phyloP scores from a whole-genome alignment of 2,329 filamentous ascomycete genomes.

The Bimuria novae-zelandiae region DNA sequence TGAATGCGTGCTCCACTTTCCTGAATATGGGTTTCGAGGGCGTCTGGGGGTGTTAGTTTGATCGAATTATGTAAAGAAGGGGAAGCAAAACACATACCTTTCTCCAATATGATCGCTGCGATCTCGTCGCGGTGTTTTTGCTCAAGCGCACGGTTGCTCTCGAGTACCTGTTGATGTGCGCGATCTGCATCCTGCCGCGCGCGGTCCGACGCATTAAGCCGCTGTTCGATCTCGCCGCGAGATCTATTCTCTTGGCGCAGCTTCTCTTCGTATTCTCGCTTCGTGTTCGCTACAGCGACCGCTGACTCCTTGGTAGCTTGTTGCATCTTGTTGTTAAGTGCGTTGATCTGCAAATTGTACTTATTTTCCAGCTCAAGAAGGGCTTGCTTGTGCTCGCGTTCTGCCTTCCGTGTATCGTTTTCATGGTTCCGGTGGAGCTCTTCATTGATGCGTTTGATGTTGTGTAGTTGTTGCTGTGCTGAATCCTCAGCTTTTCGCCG shows the following conservation, averaged over 20 bases:
- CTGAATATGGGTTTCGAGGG: constrained; percentile 30
- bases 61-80: background rate
- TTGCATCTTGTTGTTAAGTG: constrained; percentile 43
- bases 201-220: constrained; percentile 31
- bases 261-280: constrained; percentile 43
- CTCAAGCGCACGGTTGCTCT: constrained; percentile 34
- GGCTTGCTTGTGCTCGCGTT: constrained; percentile 40
- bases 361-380: constrained; percentile 53
- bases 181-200: constrained; percentile 34
- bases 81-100: constrained; percentile 12
- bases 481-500: constrained; percentile 66
- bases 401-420: constrained; percentile 62
- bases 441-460: constrained; percentile 71
- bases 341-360: constrained; percentile 49
- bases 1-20: constrained; percentile 41
- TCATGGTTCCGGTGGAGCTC: constrained; percentile 72
- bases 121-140: constrained; percentile 33
- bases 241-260: constrained; percentile 30
- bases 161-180: constrained; percentile 30
- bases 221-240: constrained; percentile 33
- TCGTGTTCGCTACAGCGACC: constrained; percentile 29
- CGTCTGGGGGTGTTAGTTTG: constrained; percentile 10
- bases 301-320: constrained; percentile 37
- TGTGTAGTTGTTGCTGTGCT: constrained; percentile 50
- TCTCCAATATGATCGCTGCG: constrained; percentile 23